Evolutionary conservation across 2,329 filamentous ascomycete genomes (phyloP), one percentile per base, ranked within the genome.

Genomic region (Fusarium oligoseptatum): DNA sequence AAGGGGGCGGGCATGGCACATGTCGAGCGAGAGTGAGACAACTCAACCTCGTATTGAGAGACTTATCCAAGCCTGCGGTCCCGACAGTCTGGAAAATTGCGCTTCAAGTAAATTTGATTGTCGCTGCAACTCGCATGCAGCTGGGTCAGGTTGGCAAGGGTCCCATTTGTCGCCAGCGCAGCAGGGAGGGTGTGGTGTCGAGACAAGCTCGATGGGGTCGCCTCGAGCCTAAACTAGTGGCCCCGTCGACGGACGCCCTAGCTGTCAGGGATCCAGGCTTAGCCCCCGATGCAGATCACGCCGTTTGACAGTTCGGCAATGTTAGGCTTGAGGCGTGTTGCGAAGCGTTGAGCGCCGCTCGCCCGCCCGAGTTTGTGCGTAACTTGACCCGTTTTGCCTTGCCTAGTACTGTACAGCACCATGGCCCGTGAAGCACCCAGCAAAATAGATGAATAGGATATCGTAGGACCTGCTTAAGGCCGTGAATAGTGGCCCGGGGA

Each of bases 41-140:
- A 69, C 69, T 64, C 70, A 70, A 63, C 43, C 74, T 76, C 73
- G 75, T 75, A 74, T 75, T 74, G 74, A 65, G 67, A 74, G 74
- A 70, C 68, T 78, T 69, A 64, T 60, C 52, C 71, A 72, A 68
- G 72, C 67, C 74, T 78, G 72, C 76, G 76, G 75, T 79, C 78
- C 80, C 80, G 80, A 81, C 79, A 81, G 79, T 78, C 64, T 82
- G 80, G 80, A 82, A 82, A 82, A 81, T 82, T 81, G 80, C 79
- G 76, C 78, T 77, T 74, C 76, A 72, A 68, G 76, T 77, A 75
- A 77, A 77, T 78, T 79, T 79, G 76, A 76, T 78, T 76, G 63
- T 69, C 50, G 62, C 68, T 74, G 77, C 75, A 72, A 76, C 64
- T 76, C 66, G 70, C 71, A 79, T 77, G 77, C 71, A 72, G 66